Conservation (phyloP, 352 stramenopile species). For the Pythium aristosporum region DNA sequence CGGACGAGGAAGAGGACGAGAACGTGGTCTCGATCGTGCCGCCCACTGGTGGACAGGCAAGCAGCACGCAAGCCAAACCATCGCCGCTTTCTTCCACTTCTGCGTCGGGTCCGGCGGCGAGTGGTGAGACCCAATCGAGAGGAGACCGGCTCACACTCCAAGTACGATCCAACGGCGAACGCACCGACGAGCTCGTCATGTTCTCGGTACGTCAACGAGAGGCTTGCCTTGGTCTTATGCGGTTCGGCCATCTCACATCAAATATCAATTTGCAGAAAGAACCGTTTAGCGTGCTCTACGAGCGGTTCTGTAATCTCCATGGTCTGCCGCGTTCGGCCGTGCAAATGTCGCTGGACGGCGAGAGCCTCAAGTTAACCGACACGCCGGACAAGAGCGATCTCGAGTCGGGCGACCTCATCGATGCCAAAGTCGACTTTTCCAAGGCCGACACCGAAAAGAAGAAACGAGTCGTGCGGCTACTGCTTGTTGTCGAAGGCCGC, state of each 20-base stretch:
- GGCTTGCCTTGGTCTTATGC: no score
- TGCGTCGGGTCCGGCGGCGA: neutral
- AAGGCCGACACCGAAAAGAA: constrained; percentile 54
- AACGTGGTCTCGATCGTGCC: constrained; percentile 12
- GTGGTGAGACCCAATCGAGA: constrained; percentile 21
- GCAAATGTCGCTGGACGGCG: constrained; percentile 61
- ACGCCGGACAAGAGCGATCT: constrained; percentile 43
- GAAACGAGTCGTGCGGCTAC: constrained; percentile 46
- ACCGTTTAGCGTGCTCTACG: constrained; percentile 60
- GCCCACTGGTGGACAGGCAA: neutral
- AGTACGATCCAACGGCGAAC: constrained; percentile 58
- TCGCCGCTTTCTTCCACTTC: neutral
- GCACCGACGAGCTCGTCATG: constrained; percentile 54
- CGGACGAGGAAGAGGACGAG: constrained; percentile 46
- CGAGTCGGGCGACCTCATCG: constrained; percentile 62
- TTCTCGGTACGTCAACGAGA: constrained; percentile 37
- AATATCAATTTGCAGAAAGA: constrained; percentile 40
- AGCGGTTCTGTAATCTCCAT: constrained; percentile 62
- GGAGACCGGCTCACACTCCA: constrained; percentile 52
- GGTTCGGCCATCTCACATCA: neutral
- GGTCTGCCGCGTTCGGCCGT: constrained; percentile 57
- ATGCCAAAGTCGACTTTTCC: constrained; percentile 74
- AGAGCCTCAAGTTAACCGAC: constrained; percentile 26
- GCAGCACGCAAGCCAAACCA: no score
- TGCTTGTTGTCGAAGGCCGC: constrained; percentile 50